Base-by-base conservation (phyloP, 345 rosid genomes). In the Salix udensis region DNA sequence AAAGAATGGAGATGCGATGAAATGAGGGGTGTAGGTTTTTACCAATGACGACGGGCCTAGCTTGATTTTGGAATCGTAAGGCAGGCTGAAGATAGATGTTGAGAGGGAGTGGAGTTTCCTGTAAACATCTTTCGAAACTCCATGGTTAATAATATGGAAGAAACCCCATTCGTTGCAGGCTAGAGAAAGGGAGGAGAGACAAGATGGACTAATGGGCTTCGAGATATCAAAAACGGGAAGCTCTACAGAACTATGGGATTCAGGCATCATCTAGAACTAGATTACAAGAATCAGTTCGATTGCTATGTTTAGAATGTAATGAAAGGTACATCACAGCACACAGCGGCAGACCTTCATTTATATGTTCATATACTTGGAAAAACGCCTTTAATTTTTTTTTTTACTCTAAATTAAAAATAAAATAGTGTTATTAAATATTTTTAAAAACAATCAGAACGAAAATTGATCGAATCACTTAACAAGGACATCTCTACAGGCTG, bases 1-100 rank as follows among this genome's bases (percentile, higher is more conserved):
- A 12, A 77, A 87, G 76, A 81, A 87, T n/a, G 83, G 85, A 23
- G 89, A 87, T 64, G 89, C 88, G 2, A 83, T 85, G 80, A 85
- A 83, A 42, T 66, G 83, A 65, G 84, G 87, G 42, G 78, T 87
- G 53, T 82, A 87, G 34, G 82, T 76, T 67, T 58, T 74, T n/a
- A 76, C 4, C 39, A 73, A 75, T 67, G 86, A 83, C 24, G 65
- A 73, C 31, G 88, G 87, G 50, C 87, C 89, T 7, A 78, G 62
- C 71, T 81, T 31, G 42, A 81, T 76, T 73, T 85, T 85, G 65
- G 68, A 42, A 18, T 83, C 73, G 14, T 60, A 62, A 42, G 88
- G 83, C 37, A 85, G 84, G 66, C 74, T 71, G 50, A 85, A 81
- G 24, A 85, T 46, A 7, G 72, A 67, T 1, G 76, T 69, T 40